Conservation (phyloP, 176 grass and related monocot genomes). For the Luzula sylvatica region DNA sequence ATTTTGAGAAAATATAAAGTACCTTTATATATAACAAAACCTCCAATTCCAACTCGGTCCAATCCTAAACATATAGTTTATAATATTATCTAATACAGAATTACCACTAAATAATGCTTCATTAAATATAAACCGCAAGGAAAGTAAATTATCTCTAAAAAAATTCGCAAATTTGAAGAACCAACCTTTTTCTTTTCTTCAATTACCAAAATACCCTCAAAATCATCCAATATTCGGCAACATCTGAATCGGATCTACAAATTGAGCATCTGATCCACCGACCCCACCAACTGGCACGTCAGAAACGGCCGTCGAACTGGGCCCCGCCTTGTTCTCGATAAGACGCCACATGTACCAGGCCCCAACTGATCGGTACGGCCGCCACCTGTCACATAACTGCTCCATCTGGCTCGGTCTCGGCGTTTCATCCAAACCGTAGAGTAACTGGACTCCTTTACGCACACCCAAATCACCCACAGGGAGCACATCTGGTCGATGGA, state of each 20-base stretch:
- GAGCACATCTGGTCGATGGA: constrained; percentile 86
- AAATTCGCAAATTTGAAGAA: background rate
- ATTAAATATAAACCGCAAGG: background rate
- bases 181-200: background rate
- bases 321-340: constrained; percentile 49
- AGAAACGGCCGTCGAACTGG: background rate
- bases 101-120: constrained; percentile 12
- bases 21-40: constrained; percentile 7
- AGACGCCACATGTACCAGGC: constrained; percentile 99
- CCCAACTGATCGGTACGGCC: constrained; percentile 76
- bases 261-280: background rate
- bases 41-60: background rate
- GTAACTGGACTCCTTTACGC: constrained; percentile 84
- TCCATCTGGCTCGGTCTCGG: constrained; percentile 86
- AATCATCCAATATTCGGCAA: constrained; percentile 20
- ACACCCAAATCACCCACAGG: constrained; percentile 74
- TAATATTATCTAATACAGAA: constrained; percentile 12
- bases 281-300: background rate
- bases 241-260: constrained; percentile 22
- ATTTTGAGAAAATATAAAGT: no score
- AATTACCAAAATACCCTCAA: background rate
- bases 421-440: constrained; percentile 59
- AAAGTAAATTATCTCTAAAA: constrained; percentile 9
- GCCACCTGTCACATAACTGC: constrained; percentile 73
- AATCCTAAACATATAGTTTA: constrained; percentile 10